These are phyloP conservation scores for Borovskyia barvae DNA, from an alignment of 208 protist genomes.

Conservation along the genomic window DNA sequence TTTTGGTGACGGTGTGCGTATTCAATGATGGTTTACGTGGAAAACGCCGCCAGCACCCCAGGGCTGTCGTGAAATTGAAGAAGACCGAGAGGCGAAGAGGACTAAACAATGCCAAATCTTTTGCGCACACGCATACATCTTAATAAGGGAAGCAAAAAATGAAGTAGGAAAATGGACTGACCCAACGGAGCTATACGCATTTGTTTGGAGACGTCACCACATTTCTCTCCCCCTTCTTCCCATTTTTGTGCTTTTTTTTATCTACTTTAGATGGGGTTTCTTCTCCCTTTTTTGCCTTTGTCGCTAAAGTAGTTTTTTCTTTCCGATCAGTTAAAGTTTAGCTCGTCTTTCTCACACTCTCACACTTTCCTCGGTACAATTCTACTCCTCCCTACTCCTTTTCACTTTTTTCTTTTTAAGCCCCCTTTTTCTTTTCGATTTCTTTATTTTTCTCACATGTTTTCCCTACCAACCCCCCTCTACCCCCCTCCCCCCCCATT, in stretches of 20 bases:
- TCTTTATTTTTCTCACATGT: background rate
- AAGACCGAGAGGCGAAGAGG: no score
- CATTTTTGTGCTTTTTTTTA: slow-evolving; percentile 7
- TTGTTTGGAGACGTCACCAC: background rate
- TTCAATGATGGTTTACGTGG: no score
- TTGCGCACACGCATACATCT: no score
- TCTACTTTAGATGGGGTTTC: background rate
- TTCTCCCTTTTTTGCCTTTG: background rate
- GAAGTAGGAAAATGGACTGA: background rate
- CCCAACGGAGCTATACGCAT: no score
- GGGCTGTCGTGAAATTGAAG: no score
- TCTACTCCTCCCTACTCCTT: slow-evolving; percentile 12
- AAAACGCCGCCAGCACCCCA: no score
- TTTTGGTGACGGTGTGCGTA: no score
- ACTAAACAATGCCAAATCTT: no score
- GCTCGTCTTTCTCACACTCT: no score
- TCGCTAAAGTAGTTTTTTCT: background rate
- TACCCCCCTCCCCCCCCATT: background rate
- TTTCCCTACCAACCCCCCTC: background rate
- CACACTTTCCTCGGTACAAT: no score
- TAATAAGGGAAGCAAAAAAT: no score
- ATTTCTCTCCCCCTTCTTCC: background rate
- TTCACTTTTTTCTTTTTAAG: slow-evolving; percentile 4
- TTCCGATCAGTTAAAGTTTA: no score
- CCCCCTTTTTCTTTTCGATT: background rate